Evolutionary conservation across 805 yeast species (phyloP).

Genomic region (Yarrowia porcina): DNA sequence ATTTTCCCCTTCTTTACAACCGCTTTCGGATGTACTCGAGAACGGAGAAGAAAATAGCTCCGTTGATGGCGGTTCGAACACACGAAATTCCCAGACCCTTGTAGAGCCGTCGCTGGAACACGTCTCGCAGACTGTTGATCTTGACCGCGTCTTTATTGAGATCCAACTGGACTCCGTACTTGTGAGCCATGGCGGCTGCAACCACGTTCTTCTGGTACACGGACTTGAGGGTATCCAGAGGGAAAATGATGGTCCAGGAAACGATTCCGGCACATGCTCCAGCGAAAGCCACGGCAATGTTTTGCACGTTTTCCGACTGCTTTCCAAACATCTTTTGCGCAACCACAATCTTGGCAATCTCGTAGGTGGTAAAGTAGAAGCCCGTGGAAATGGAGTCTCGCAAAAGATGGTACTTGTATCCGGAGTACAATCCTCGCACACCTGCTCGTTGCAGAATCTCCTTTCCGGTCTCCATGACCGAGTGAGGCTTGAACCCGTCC

Average conservation of each 20-base stretch:
- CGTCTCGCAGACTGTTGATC: slow-evolving; percentile 28
- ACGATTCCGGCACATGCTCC: slow-evolving; percentile 79
- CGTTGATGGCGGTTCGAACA: slow-evolving; percentile 65
- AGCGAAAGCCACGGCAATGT: slow-evolving; percentile 55
- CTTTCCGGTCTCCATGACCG: slow-evolving; percentile 47
- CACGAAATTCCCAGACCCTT: slow-evolving; percentile 76
- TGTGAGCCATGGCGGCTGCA: slow-evolving; percentile 55
- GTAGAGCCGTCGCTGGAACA: slow-evolving; percentile 56
- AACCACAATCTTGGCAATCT: slow-evolving; percentile 58
- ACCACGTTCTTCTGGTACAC: slow-evolving; percentile 72
- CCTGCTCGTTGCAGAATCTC: slow-evolving; percentile 63
- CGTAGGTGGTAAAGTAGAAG: slow-evolving; percentile 71
- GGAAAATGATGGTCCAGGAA: slow-evolving; percentile 73
- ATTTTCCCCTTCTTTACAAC: not conserved
- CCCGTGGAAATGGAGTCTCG: slow-evolving; percentile 73
- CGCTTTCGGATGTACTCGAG: slow-evolving; percentile 34
- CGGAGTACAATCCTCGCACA: slow-evolving; percentile 62
- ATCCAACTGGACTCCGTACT: slow-evolving; percentile 37
- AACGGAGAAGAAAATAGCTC: slow-evolving; percentile 69
- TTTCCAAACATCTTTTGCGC: slow-evolving; percentile 31
- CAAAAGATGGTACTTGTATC: slow-evolving; percentile 61
- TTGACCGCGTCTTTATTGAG: slow-evolving; percentile 32
- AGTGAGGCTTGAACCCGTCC: slow-evolving; percentile 31
- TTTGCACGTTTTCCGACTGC: slow-evolving; percentile 36
- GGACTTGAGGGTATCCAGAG: slow-evolving; percentile 77